Percentiles rank a stretch among this genome's conserved stretches.
These are phyloP conservation scores for Casuarina equisetifolia DNA, from an alignment of 306 rosid genomes.

Conservation along the genomic window DNA sequence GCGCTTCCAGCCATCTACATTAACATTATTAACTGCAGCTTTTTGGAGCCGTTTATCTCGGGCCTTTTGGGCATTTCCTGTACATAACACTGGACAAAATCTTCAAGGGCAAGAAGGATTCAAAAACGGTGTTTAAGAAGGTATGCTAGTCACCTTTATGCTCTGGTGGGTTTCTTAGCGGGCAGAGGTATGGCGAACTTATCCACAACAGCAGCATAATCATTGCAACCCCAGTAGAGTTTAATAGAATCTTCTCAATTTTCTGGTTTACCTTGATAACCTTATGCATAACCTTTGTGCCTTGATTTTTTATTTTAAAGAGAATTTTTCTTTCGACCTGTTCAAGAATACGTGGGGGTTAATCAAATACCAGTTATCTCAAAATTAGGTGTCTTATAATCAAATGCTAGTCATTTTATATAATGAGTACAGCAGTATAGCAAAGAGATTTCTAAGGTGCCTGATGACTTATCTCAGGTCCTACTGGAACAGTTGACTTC, in stretches of 20 bases:
- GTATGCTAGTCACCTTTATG: conserved; percentile 36
- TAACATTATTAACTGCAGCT: conserved; percentile 49
- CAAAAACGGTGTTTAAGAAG: conserved; percentile 88
- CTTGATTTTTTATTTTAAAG: not conserved
- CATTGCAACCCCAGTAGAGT: not conserved
- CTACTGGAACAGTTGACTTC: conserved; percentile 78
- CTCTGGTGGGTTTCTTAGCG: conserved; percentile 12
- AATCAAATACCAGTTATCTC: not conserved
- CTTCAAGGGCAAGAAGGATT: conserved; percentile 91
- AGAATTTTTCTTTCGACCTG: not conserved
- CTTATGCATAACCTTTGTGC: conserved; percentile 13
- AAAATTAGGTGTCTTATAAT: not conserved
- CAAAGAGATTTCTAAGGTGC: conserved; percentile 11
- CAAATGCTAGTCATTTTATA: not conserved
- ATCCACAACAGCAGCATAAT: conserved; percentile 10
- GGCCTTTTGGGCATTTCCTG: conserved; percentile 90
- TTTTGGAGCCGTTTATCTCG: conserved; percentile 86
- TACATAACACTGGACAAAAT: conserved; percentile 66
- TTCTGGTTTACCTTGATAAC: not conserved
- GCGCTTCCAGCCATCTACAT: not conserved
- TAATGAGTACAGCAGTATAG: not conserved
- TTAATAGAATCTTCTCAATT: not conserved
- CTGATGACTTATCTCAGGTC: conserved; percentile 55
- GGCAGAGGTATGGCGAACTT: not conserved
- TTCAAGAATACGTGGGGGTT: not conserved